Evolutionary conservation across 2,329 filamentous ascomycete species (phyloP).

Genomic region (Emmonsia crescens): DNA sequence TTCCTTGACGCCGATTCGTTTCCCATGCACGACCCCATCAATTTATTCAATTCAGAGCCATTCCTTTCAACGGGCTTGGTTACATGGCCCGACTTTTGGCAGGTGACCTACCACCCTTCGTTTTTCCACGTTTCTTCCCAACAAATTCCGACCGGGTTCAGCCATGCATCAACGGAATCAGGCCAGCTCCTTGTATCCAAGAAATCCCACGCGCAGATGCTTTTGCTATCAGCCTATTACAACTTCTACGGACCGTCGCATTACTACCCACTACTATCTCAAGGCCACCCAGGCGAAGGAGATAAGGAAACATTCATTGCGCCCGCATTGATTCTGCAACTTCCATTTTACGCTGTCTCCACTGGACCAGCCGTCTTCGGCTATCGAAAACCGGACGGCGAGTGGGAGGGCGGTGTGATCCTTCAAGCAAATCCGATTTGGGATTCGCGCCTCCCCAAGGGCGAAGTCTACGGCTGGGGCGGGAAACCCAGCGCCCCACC

Average conservation of each 20-base stretch:
- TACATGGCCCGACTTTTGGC: conserved; percentile 48
- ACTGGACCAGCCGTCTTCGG: conserved; percentile 13
- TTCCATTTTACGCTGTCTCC: conserved; percentile 14
- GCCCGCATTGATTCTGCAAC: conserved; percentile 8
- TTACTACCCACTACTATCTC: conserved; percentile 38
- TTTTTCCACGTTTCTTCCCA: conserved; percentile 37
- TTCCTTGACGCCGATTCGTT: conserved; percentile 51
- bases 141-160: conserved; percentile 22
- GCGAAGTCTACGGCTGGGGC: conserved; percentile 9
- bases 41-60: conserved; percentile 42
- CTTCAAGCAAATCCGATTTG: conserved; percentile 25
- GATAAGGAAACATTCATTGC: conserved; percentile 15
- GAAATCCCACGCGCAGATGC: conserved; percentile 34
- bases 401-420: conserved; percentile 14
- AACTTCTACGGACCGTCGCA: conserved; percentile 44
- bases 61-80: conserved; percentile 44
- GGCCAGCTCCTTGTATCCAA: conserved; percentile 43
- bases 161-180: conserved; percentile 39
- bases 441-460: conserved; percentile 22
- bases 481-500: conserved; percentile 15
- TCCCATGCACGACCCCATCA: conserved; percentile 36
- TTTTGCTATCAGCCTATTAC: conserved; percentile 45
- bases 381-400: conserved; percentile 8
- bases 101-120: conserved; percentile 33
- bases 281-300: conserved; percentile 18